A percentile compares a stretch with the other conserved stretches of the same genome.
Evolutionary conservation across 1,284 basidiomycete genomes (phyloP).

Genomic region (Agaricales sp.): DNA sequence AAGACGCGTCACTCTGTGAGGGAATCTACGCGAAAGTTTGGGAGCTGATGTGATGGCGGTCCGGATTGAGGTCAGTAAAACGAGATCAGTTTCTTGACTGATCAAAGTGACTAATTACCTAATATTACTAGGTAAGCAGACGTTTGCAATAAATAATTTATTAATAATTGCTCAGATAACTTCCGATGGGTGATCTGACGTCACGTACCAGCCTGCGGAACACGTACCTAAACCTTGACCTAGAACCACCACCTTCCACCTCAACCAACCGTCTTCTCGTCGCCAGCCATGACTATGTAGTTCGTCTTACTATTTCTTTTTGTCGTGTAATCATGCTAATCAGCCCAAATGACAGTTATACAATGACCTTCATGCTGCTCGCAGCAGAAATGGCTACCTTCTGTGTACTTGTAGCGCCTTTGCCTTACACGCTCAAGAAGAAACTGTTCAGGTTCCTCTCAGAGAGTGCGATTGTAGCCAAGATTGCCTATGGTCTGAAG

Average conservation of each 20-base stretch:
- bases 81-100: no score
- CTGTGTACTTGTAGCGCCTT: constrained; percentile 63
- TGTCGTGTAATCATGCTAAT: constrained; percentile 6
- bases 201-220: constrained; percentile 5
- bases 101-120: no score
- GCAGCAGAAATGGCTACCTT: constrained; percentile 55
- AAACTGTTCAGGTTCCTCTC: constrained; percentile 70
- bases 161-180: no score
- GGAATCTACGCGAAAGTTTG: constrained; percentile 18
- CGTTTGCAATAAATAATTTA: no score
- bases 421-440: constrained; percentile 69
- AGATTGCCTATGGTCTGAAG: constrained; percentile 75
- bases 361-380: constrained; percentile 5
- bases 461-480: constrained; percentile 56
- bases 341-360: constrained; percentile 52
- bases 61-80: no score
- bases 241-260: constrained; percentile 8
- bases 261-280: constrained; percentile 8
- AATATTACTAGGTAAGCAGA: no score
- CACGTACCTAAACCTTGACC: constrained; percentile 2
- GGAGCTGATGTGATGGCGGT: constrained; percentile 9
- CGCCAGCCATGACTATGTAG: constrained; percentile 62
- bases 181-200: constrained; percentile 12
- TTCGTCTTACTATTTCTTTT: constrained; percentile 21
- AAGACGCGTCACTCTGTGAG: constrained; percentile 18